A percentile compares a stretch with the other conserved stretches of the same genome.
phyloP scores from a whole-genome alignment of 805 yeast genomes.

The Schizosaccharomyces pombe region DNA sequence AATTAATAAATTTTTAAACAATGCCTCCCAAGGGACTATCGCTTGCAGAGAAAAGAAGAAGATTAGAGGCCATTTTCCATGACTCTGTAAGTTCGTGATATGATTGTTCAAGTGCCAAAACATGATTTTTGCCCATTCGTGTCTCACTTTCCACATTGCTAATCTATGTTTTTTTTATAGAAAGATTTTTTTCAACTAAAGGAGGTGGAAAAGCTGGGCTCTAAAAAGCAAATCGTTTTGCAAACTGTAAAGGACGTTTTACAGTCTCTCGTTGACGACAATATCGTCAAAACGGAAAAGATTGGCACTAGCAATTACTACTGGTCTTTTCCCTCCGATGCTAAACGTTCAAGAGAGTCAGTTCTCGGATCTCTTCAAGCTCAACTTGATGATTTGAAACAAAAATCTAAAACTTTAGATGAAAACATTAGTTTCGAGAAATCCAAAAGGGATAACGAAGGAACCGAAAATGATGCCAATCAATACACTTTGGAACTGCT shows the following conservation, averaged over 20 bases:
- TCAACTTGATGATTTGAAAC: slow-evolving; percentile 4
- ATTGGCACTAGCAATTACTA: slow-evolving; percentile 26
- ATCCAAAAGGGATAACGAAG: slow-evolving; percentile 4
- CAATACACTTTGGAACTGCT: too few relatives aligned
- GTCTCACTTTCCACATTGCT: too few relatives aligned
- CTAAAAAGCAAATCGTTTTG: slow-evolving; percentile 26
- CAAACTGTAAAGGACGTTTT: slow-evolving; percentile 32
- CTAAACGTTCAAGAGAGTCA: slow-evolving; percentile 7
- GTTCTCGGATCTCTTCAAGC: slow-evolving; percentile 6
- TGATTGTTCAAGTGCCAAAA: too few relatives aligned
- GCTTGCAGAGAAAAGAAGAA: slow-evolving; percentile 8
- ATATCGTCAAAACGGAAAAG: slow-evolving; percentile 26
- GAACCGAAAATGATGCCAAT: slow-evolving; percentile 4
- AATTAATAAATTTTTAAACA: not conserved
- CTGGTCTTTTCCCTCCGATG: slow-evolving; percentile 11
- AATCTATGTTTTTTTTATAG: too few relatives aligned
- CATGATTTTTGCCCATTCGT: too few relatives aligned
- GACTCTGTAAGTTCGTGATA: not conserved
- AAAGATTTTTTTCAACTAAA: slow-evolving; percentile 22
- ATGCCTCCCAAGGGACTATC: slow-evolving; percentile 11
- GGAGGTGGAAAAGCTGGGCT: slow-evolving; percentile 26
- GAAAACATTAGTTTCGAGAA: not conserved
- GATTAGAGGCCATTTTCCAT: slow-evolving; percentile 3
- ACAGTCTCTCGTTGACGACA: slow-evolving; percentile 26
- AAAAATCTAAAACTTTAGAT: not conserved